phyloP scores from a whole-genome alignment of 176 grass and related monocot species.

The Poa pratensis region DNA sequence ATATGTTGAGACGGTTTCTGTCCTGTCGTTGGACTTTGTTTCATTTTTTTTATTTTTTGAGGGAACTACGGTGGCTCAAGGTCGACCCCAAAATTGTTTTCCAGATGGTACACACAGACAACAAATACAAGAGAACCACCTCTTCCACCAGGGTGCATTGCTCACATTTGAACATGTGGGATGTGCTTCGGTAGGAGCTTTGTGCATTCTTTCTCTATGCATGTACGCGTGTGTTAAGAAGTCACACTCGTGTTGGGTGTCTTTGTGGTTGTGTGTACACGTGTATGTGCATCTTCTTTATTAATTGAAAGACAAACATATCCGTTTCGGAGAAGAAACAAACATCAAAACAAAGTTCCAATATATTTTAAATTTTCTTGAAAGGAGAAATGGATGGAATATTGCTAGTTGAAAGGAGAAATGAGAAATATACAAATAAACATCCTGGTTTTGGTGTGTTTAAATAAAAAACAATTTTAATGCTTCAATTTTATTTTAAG shows the following conservation, averaged over 20 bases:
- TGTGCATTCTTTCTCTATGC: not conserved
- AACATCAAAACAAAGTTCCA: not conserved
- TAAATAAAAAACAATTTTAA: not conserved
- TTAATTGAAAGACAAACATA: not conserved
- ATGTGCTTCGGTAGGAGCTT: not conserved
- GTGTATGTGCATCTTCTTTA: not conserved
- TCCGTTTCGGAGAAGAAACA: not conserved
- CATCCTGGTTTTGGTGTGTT: not conserved
- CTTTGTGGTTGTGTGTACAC: not conserved
- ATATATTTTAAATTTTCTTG: not conserved
- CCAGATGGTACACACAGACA: not conserved
- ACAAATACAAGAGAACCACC: not conserved
- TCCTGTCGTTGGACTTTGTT: not conserved
- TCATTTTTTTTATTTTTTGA: not conserved
- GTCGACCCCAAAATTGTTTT: not conserved
- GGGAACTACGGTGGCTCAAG: not conserved
- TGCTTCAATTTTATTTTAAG: no score
- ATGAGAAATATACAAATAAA: no score
- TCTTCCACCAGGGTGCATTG: not conserved
- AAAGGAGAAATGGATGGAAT: not conserved
- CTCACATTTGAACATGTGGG: slow-evolving; percentile 1
- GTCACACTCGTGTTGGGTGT: not conserved
- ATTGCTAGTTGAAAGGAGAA: not conserved
- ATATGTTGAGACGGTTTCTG: not conserved
- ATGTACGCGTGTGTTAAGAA: not conserved